Percentiles rank a stretch among this genome's conserved stretches.
Evolutionary conservation across 441 rosid species (phyloP).

Genomic region (Biscutella laevigata): DNA sequence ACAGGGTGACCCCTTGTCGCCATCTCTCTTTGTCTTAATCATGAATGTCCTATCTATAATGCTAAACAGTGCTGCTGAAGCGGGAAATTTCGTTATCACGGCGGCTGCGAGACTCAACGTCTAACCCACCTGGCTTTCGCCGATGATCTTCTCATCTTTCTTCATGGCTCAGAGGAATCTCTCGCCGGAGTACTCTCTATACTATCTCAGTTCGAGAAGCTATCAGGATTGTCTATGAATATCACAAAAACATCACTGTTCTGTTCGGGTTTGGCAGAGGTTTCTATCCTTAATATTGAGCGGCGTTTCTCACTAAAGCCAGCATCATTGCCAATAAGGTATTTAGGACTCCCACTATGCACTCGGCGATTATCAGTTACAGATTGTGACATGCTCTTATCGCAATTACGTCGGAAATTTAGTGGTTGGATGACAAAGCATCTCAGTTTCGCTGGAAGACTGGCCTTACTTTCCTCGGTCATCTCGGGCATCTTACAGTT

Average conservation of each 20-base stretch:
- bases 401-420: too few relatives aligned
- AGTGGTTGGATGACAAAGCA: too few relatives aligned
- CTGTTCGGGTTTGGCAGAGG: too few relatives aligned
- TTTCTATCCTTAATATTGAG: too few relatives aligned
- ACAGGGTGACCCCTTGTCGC: neutral
- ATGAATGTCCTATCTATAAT: neutral
- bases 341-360: too few relatives aligned
- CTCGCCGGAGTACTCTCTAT: neutral
- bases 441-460: too few relatives aligned
- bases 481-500: too few relatives aligned
- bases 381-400: too few relatives aligned
- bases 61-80: neutral
- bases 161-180: neutral
- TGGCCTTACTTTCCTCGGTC: too few relatives aligned
- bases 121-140: neutral
- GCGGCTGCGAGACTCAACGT: neutral
- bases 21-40: neutral
- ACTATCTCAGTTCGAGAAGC: neutral
- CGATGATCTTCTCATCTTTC: neutral
- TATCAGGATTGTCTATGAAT: neutral
- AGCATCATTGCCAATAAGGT: too few relatives aligned
- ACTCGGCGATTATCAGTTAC: too few relatives aligned
- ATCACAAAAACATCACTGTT: neutral
- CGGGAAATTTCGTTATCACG: neutral
- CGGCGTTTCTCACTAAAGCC: too few relatives aligned